Conservation (phyloP, 345 rosid species). For the Erucastrum elatum region DNA sequence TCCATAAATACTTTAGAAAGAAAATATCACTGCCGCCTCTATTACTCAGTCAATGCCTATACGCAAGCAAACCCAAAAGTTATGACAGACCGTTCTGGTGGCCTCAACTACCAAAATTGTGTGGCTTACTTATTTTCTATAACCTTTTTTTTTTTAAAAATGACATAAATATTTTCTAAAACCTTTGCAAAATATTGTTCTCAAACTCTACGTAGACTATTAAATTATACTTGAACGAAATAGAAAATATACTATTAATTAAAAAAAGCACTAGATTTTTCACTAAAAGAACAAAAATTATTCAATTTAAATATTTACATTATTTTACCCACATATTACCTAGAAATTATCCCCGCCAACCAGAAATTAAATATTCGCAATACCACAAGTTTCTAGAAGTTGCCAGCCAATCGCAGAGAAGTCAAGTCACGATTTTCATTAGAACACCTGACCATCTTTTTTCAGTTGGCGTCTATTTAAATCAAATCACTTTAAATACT, state of each 20-base stretch:
- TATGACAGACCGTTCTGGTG: slow-evolving; percentile 11
- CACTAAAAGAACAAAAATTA: background rate
- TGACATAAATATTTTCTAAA: background rate
- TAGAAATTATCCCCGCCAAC: background rate
- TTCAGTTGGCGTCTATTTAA: slow-evolving; percentile 22
- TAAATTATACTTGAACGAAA: background rate
- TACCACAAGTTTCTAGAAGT: background rate
- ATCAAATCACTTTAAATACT: background rate
- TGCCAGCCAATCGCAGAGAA: background rate
- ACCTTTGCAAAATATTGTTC: background rate
- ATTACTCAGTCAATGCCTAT: background rate
- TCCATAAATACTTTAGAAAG: background rate
- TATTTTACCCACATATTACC: background rate
- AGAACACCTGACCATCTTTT: slow-evolving; percentile 22
- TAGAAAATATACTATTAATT: background rate
- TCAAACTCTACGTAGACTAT: background rate
- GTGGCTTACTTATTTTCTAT: background rate
- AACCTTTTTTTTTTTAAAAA: too few relatives aligned
- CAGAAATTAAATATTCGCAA: background rate
- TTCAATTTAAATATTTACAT: background rate
- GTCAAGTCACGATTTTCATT: slow-evolving; percentile 36
- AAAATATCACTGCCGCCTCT: background rate
- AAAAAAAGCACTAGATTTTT: background rate
- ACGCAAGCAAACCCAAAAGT: slow-evolving; percentile 16
- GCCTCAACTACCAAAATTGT: slow-evolving; percentile 6